A percentile compares a stretch with the other conserved stretches of the same genome.
phyloP scores from a whole-genome alignment of 192 early-diverging fungal species.

The Linnemannia zychae region DNA sequence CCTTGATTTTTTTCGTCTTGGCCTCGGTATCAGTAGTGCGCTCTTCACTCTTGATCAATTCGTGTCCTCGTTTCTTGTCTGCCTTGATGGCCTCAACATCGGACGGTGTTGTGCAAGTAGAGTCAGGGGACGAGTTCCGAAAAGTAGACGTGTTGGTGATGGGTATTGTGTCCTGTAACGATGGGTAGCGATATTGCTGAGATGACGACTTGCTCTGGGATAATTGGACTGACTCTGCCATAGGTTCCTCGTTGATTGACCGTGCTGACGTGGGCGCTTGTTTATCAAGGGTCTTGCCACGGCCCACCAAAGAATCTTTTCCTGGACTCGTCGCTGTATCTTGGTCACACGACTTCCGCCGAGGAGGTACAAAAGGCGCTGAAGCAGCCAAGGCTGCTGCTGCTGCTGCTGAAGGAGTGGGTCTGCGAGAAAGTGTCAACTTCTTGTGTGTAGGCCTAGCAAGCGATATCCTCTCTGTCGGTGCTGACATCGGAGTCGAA shows the following conservation, averaged over 20 bases:
- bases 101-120: neutral
- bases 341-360: neutral
- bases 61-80: slow-evolving; percentile 8
- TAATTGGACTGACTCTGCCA: neutral
- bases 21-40: neutral
- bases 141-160: neutral
- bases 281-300: neutral
- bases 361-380: neutral
- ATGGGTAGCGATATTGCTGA: neutral
- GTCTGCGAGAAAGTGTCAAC: neutral
- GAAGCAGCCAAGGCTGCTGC: neutral
- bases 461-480: slow-evolving; percentile 2
- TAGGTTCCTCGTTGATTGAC: neutral
- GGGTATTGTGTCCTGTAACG: neutral
- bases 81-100: neutral
- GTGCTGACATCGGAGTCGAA: neutral
- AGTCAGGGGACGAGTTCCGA: neutral
- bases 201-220: neutral
- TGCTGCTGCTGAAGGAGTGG: neutral
- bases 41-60: slow-evolving; percentile 6
- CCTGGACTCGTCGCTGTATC: neutral
- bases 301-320: neutral
- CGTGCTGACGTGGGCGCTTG: neutral
- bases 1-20: neutral
- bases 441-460: neutral